Percentiles rank a stretch among this genome's conserved stretches.
Evolutionary conservation across 2,329 filamentous ascomycete species (phyloP).

Genomic region (Westerdykella ornata): DNA sequence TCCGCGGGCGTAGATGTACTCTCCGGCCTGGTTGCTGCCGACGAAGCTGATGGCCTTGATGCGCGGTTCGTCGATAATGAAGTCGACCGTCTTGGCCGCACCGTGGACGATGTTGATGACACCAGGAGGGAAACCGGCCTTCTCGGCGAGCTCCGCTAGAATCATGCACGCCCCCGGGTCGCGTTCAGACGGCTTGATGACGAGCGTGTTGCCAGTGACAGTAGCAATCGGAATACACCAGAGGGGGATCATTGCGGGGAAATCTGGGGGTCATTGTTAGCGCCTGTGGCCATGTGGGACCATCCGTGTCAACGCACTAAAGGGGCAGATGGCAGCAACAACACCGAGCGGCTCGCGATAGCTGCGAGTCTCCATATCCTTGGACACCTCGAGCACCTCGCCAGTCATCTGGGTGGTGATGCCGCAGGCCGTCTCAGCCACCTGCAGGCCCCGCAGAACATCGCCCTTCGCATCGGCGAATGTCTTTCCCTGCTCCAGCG

Average conservation of each 20-base stretch:
- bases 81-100: constrained; percentile 73
- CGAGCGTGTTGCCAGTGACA: constrained; percentile 74
- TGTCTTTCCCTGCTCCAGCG: constrained; percentile 82
- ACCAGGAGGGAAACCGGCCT: constrained; percentile 75
- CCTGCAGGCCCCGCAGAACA: constrained; percentile 74
- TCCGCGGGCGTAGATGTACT: constrained; percentile 74
- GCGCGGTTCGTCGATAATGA: constrained; percentile 74
- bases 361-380: constrained; percentile 82
- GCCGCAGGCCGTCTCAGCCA: constrained; percentile 73
- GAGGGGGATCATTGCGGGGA: constrained; percentile 88
- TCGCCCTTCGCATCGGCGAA: constrained; percentile 77
- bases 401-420: constrained; percentile 78
- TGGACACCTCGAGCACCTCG: constrained; percentile 76
- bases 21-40: constrained; percentile 78
- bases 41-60: constrained; percentile 88
- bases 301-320: constrained; percentile 52
- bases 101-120: constrained; percentile 81
- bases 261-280: constrained; percentile 51
- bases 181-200: constrained; percentile 81
- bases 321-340: constrained; percentile 77
- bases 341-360: constrained; percentile 78
- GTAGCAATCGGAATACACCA: constrained; percentile 84
- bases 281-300: neutral
- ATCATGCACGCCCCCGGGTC: constrained; percentile 83
- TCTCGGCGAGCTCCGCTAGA: constrained; percentile 68